Base-by-base conservation (phyloP, 805 yeast species). In the Zygotorulaspora sp. region DNA sequence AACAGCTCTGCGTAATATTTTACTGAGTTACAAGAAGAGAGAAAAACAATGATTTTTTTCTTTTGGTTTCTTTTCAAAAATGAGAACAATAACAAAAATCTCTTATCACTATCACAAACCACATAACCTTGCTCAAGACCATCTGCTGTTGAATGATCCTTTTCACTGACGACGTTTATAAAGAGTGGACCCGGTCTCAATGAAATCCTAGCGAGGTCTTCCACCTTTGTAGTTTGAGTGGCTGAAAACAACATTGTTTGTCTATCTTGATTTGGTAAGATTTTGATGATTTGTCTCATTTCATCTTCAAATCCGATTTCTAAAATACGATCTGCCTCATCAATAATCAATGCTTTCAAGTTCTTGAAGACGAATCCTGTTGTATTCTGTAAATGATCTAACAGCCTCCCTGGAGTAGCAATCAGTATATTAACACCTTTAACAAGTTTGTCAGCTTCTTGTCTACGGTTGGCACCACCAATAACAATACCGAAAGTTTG, bases 281-380 rank as follows among this genome's bases (percentile, higher is more conserved):
- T 86, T 65, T 82, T 86, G 57, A 92, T 86, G 58, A 92, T 92
- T 66, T 92, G 97, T 62, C 76, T 83, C 97, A 92, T 92, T 70
- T 92, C 99, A 52, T 94, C 97, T 69, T 92, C 98, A 68, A 92
- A 92, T 45, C 98, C 98, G 56, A 89, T 88, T 63, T 94, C 98
- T 58, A 92, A 71, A 52, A 92, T 92, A 67, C 98, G 78, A 63
- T 92, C 99, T 29, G 99, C 99, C 67, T 92, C 99, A 65, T 92
- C 99, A 51, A 92, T 89, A 39, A 94, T 78, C 46, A 92, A 71
- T 3, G 97, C 94, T 66, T 89, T 89, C 63, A 92, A 73, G 67
- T 92, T 92, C 71, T 87, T 88, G 75, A 86, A 92, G 2, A 88
- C 83, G 61, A 90, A 90, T 2, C 97, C 97, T 51, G 75, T 75